These are phyloP conservation scores for Synchytrium microbalum DNA, from an alignment of 371 early-diverging fungal genomes.

Conservation along the genomic window DNA sequence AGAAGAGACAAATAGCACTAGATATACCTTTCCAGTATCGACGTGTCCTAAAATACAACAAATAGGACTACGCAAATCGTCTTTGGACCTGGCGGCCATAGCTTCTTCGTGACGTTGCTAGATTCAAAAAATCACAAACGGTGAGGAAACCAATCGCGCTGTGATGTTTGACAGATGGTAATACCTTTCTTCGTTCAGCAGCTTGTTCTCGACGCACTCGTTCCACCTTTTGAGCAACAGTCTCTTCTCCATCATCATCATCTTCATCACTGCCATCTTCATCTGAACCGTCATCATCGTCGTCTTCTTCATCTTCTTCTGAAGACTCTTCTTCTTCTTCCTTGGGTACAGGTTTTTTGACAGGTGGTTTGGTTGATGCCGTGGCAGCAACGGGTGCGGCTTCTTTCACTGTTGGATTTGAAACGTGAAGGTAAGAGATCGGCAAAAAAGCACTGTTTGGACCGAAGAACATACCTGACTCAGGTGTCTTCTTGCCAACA, in stretches of 20 bases:
- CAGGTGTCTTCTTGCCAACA: conserved; percentile 25
- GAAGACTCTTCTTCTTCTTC: conserved; percentile 13
- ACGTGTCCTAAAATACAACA: conserved; percentile 99
- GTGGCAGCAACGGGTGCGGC: conserved; percentile 19
- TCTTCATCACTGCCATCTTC: conserved; percentile 27
- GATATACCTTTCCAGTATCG: conserved; percentile 84
- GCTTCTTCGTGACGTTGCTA: conserved; percentile 64
- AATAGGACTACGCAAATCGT: conserved; percentile 96
- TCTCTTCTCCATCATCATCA: conserved; percentile 42
- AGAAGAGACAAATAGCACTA: background rate
- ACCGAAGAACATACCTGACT: background rate
- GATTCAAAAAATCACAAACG: conserved; percentile 9
- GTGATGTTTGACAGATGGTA: background rate
- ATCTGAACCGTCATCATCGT: conserved; percentile 9
- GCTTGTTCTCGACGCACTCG: background rate
- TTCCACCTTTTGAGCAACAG: conserved; percentile 61
- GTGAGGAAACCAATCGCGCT: conserved; percentile 11
- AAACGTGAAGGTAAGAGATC: too few relatives aligned
- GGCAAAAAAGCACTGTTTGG: too few relatives aligned
- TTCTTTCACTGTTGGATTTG: too few relatives aligned
- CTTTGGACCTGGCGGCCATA: conserved; percentile 75
- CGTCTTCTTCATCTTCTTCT: conserved; percentile 13
- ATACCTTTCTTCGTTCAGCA: background rate
- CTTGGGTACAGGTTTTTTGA: conserved; percentile 6
- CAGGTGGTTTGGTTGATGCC: conserved; percentile 21